Evolutionary conservation across 306 rosid genomes (phyloP).

Genomic region (Fragaria vesca): DNA sequence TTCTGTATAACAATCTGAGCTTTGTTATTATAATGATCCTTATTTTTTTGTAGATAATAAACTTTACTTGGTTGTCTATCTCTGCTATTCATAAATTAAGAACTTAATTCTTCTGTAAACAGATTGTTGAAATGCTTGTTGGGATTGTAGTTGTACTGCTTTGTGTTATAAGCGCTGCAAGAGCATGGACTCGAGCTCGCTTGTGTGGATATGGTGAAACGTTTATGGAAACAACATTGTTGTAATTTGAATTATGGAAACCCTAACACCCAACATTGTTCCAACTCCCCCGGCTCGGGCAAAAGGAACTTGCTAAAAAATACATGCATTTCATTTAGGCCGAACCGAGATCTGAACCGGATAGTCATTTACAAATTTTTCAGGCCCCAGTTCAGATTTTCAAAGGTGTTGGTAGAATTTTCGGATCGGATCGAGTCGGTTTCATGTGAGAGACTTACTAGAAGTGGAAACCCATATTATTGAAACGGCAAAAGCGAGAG

Average conservation of each 20-base stretch:
- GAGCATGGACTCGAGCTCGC: neutral
- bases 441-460: too few species aligned
- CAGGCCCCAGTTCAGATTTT: too few species aligned
- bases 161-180: too few species aligned
- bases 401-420: too few species aligned
- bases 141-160: too few species aligned
- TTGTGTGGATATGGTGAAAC: neutral
- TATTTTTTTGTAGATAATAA: neutral
- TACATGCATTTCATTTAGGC: neutral
- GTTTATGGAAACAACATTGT: too few species aligned
- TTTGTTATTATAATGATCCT: neutral
- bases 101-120: neutral
- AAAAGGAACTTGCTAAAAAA: neutral
- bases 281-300: neutral
- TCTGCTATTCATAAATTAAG: neutral
- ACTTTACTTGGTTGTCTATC: neutral
- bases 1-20: neutral
- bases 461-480: too few species aligned
- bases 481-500: too few species aligned
- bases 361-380: too few species aligned
- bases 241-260: neutral
- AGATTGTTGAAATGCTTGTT: neutral
- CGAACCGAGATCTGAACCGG: too few species aligned
- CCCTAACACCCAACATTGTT: too few species aligned
- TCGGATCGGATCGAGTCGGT: too few species aligned